Evolutionary conservation across 768 basidiomycete species (phyloP), one percentile per base, ranked within the genome.

Genomic region (Lactarius deliciosus): DNA sequence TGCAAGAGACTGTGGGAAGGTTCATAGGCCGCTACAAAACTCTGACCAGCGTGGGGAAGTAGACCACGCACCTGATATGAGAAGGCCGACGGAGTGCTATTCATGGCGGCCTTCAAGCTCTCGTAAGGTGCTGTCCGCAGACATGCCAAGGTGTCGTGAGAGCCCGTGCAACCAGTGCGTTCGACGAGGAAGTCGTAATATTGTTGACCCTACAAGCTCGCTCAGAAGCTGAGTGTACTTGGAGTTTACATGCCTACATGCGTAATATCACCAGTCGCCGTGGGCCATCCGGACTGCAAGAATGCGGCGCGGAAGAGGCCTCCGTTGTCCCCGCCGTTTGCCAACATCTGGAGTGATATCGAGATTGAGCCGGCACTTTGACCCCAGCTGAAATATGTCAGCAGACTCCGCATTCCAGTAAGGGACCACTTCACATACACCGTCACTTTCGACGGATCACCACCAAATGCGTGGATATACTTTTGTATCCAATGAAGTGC

Each of bases 401-500:
- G 62, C 20, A 40, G 28, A 50, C 15, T 41, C 34, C 4, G 36
- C 57, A n/a, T 63, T 43, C 25, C 25, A 28, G 25, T 28, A 58
- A 68, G 47, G 10, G 41, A 47, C 47, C 60, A 61, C 22, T 45
- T 22, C 1, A 50, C 82, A 61, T 73, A 85, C 82, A 85, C 80
- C 0, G 84, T 85, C 2, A 86, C 86, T 73, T 84, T 86, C 7
- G 72, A 73, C 0, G 83, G 82, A 73, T 90, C 86, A 8, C 89
- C 88, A 1, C 88, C 87, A 70, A 89, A 90, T 7, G 76, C 76
- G 40, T 73, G 70, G 64, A 90, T 87, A 71, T 90, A 85, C 70
- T 85, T 83, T 68, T 87, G 83, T 2, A 90, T 76, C 88, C 89
- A 90, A 61, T 82, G 74, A 5, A 91, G 71, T 1, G 86, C 86